Conservation (phyloP, 2,329 filamentous ascomycete species). For the Rhinocladiella mackenziei region DNA sequence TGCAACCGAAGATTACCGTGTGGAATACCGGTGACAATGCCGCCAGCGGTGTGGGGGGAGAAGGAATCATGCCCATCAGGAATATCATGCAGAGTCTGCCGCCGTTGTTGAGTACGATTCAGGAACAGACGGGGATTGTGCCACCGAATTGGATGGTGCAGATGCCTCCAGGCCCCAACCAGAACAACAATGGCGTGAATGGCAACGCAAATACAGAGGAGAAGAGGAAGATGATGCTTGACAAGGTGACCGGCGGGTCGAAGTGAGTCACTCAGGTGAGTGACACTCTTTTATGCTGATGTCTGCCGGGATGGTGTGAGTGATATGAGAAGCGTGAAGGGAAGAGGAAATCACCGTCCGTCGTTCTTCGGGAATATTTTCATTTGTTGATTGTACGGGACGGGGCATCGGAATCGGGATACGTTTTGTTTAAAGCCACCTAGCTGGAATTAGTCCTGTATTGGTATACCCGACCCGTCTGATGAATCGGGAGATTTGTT, state of each 20-base stretch:
- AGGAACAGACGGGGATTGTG: conserved; percentile 80
- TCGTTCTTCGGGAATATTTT: no score
- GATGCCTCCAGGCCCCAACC: conserved; percentile 36
- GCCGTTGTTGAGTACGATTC: conserved; percentile 76
- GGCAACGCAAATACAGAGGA: neutral
- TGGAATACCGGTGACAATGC: conserved; percentile 68
- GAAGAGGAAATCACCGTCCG: no score
- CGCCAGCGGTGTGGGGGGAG: conserved; percentile 46
- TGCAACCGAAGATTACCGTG: conserved; percentile 84
- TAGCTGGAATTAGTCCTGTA: no score
- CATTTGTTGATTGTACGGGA: no score
- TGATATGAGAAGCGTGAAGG: no score
- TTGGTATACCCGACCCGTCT: no score
- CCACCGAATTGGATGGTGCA: conserved; percentile 69
- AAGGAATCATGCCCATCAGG: conserved; percentile 62
- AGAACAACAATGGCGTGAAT: neutral
- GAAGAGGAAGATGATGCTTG: neutral
- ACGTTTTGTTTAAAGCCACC: no score
- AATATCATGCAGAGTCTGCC: conserved; percentile 83
- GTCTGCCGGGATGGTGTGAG: no score
- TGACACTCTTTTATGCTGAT: no score
- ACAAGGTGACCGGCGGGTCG: neutral
- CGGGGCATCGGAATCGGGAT: no score
- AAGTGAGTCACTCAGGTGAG: no score
- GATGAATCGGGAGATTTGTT: no score